Evolutionary conservation across 371 early-diverging fungal genomes (phyloP).

Genomic region (Mortierella sp.): DNA sequence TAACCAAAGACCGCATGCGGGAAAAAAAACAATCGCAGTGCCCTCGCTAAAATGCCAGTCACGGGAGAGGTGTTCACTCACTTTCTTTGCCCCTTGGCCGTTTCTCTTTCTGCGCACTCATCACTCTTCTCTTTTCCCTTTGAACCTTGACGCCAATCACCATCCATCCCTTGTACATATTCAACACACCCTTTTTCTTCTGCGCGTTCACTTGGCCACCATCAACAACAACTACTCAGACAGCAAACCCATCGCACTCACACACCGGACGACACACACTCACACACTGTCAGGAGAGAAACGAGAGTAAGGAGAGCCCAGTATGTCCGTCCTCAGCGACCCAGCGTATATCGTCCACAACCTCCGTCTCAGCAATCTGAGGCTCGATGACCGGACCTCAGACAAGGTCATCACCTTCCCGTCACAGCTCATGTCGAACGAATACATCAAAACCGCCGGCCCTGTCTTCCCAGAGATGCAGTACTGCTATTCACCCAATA

Average conservation of each 20-base stretch:
- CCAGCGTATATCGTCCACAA: slow-evolving; percentile 83
- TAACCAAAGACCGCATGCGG: too few species aligned
- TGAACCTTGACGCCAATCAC: neutral
- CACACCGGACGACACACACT: neutral
- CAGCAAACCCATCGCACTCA: neutral
- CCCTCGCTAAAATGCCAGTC: neutral
- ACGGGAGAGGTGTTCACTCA: too few species aligned
- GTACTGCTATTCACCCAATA: slow-evolving; percentile 75
- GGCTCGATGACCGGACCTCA: slow-evolving; percentile 76
- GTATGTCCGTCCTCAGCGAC: slow-evolving; percentile 81
- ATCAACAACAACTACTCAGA: neutral
- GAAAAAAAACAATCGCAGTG: neutral
- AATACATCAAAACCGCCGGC: slow-evolving; percentile 82
- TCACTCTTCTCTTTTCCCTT: neutral
- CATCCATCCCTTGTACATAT: neutral
- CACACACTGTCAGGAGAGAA: neutral
- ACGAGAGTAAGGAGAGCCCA: neutral
- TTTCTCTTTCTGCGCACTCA: neutral
- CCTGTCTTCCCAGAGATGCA: slow-evolving; percentile 81
- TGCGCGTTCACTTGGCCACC: neutral
- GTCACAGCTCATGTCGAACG: slow-evolving; percentile 75
- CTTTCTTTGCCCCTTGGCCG: neutral
- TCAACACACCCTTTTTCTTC: neutral
- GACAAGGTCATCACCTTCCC: slow-evolving; percentile 83
- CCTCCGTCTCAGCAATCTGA: slow-evolving; percentile 81